phyloP scores from a whole-genome alignment of 139 green algal genomes.

The Micractinium sp. region DNA sequence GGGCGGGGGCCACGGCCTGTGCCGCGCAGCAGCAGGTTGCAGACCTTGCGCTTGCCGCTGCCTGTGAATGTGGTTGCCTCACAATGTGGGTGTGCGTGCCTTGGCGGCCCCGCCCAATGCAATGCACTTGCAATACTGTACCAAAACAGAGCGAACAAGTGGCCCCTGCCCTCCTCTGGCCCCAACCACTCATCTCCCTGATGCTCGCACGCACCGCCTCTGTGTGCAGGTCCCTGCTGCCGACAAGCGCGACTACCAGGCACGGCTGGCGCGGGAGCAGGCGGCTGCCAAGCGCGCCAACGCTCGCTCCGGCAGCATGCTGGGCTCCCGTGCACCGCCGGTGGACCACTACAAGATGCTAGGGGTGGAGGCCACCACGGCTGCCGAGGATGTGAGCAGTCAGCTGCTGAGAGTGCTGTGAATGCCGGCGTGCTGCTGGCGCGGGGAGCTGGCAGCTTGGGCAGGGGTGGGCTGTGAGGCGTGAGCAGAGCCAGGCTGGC shows the following conservation, averaged over 20 bases:
- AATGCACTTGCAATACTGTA: no score
- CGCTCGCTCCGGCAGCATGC: background rate
- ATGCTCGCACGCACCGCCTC: background rate
- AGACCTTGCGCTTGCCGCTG: background rate
- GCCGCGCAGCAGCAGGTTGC: background rate
- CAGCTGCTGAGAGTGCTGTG: no score
- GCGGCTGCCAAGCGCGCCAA: background rate
- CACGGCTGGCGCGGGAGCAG: constrained; percentile 14
- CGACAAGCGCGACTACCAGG: constrained; percentile 26
- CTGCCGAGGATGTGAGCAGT: constrained; percentile 5
- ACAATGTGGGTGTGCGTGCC: no score
- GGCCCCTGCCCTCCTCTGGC: background rate
- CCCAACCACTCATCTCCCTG: background rate
- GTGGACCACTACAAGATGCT: constrained; percentile 46
- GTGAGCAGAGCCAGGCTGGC: no score
- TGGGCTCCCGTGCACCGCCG: background rate
- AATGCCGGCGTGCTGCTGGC: no score
- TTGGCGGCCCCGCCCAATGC: background rate
- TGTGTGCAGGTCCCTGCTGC: background rate
- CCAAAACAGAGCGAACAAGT: no score
- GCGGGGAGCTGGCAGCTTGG: no score
- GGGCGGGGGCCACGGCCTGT: constrained; percentile 32
- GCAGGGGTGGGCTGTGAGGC: no score
- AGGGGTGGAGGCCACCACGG: constrained; percentile 27
- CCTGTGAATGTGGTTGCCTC: no score